phyloP scores from a whole-genome alignment of 106 monocot genomes.

The Apostasia ramifera region DNA sequence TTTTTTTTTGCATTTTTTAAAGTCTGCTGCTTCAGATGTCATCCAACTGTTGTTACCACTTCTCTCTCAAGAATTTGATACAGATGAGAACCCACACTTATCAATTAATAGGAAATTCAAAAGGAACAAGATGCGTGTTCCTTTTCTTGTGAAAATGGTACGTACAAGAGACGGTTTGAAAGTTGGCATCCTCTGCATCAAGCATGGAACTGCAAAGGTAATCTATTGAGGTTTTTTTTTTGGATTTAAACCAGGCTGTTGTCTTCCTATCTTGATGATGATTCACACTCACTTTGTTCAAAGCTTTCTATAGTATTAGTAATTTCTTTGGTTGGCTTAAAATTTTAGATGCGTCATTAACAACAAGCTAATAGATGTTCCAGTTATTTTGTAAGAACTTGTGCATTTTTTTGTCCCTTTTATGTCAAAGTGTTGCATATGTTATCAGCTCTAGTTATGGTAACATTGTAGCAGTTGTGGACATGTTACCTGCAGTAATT shows the following conservation, averaged over 20 bases:
- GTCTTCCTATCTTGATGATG: too few relatives aligned
- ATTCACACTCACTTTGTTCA: not conserved
- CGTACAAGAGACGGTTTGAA: slow-evolving; percentile 78
- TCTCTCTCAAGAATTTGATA: slow-evolving; percentile 40
- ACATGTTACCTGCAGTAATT: too few relatives aligned
- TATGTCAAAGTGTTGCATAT: too few relatives aligned
- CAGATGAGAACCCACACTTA: slow-evolving; percentile 37
- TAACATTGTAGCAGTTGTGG: too few relatives aligned
- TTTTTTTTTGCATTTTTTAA: slow-evolving; percentile 16
- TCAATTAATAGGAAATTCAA: slow-evolving; percentile 40
- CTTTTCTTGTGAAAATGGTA: slow-evolving; percentile 76
- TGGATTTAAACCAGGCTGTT: too few relatives aligned
- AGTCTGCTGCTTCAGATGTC: slow-evolving; percentile 58
- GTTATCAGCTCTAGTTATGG: too few relatives aligned
- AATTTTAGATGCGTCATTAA: too few relatives aligned
- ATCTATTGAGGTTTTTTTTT: not conserved
- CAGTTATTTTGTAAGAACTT: too few relatives aligned
- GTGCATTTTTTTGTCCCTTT: too few relatives aligned
- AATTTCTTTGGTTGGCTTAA: not conserved
- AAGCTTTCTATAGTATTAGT: not conserved
- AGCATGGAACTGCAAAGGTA: slow-evolving; percentile 87
- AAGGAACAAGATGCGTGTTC: slow-evolving; percentile 25
- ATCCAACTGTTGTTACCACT: slow-evolving; percentile 55
- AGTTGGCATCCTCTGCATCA: slow-evolving; percentile 73
- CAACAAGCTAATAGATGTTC: too few relatives aligned